Evolutionary conservation across 257 asterid species (phyloP), one percentile per base, ranked within the genome.

Genomic region (Haberlea rhodopensis): DNA sequence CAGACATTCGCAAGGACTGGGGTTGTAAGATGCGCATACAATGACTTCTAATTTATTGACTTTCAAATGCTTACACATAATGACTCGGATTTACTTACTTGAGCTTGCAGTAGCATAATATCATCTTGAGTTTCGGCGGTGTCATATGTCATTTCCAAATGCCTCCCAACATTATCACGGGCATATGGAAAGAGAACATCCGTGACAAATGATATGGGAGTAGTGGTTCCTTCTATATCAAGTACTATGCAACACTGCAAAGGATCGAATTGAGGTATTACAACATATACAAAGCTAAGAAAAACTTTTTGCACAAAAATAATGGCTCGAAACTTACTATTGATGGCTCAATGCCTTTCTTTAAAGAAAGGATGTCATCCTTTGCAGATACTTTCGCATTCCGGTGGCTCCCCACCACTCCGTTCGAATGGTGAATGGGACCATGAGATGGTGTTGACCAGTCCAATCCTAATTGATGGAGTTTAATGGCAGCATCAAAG

Each of bases 211-310:
- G 97, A 82, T 81, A 94, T 90, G 25, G 97, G 96, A 62, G 99
- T 90, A 22, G 96, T 90, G 45, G 99, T 94, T 71, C 99, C 97
- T 75, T 94, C 99, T 13, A 94, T 94, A 79, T 90, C 99, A 74
- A 94, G 90, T 53, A 94, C 83, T 75, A 94, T 78, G 85, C 97
- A 83, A 10, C 52, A 82, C 99, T 94, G 87, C 82, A 69, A 72
- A 49, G 51, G 58, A 70, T 57, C 28, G 15, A 60, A 56, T 62
- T 45, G 46, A 19, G 57, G 56, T 15, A 48, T n/a, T n/a, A n/a
- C n/a, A 52, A 58, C 54, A 34, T 60, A 58, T 46, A 60, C 16
- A 62, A 46, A 71, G 29, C 28, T 19, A 40, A 25, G 51, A 21
- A 4, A 55, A 8, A 32, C 23, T n/a, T 51, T 20, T 54, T 29